Base-by-base conservation (phyloP, 768 basidiomycete species). In the Cystofilobasidium ferigula region DNA sequence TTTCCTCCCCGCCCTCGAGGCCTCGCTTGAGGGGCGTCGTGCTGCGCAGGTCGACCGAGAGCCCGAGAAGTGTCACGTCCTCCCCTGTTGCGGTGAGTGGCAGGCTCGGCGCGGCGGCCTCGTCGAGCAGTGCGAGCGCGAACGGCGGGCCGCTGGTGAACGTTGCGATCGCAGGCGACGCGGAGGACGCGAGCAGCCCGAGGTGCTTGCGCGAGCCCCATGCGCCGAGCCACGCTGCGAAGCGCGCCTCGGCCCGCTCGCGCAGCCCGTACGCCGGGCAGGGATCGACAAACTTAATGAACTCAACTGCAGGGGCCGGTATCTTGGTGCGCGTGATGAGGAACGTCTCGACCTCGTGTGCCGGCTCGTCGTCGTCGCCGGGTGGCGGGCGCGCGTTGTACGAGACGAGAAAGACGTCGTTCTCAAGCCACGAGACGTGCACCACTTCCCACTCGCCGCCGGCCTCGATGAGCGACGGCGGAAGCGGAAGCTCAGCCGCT, bases 381-480 rank as follows among this genome's bases (percentile, higher is more conserved):
- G 51, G 42, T 7, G 69, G 32, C 2, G 64, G 68, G 4, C 69
- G 64, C 3, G 62, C 57, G 10, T 65, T 64, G 64, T 78, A 79
- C 13, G 73, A 71, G 8, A 73, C 78, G 57, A 78, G 68, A 66
- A 78, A 78, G 40, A 78, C 67, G 65, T 77, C 74, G 70, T 78
- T 79, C 70, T 79, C 79, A 20, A 79, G 71, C 79, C 79, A 79
- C 32, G 74, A 71, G 24, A 78, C 28, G 30, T 54, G 51, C 5
- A 32, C 26, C 28, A 70, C 20, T 24, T 28, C 42, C 47, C 57
- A 48, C 14, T 38, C 61, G 0, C 43, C 58, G 20, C 67, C 60
- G 14, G 38, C 64, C 14, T 63, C 57, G 1, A n/a, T n/a, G n/a
- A 75, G 64, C 18, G 59, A 65, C 2, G 70, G 61, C 1, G 77